A percentile compares a stretch with the other conserved stretches of the same genome.
Evolutionary conservation across 2,329 filamentous ascomycete genomes (phyloP).

Genomic region (Fusarium euwallaceae): DNA sequence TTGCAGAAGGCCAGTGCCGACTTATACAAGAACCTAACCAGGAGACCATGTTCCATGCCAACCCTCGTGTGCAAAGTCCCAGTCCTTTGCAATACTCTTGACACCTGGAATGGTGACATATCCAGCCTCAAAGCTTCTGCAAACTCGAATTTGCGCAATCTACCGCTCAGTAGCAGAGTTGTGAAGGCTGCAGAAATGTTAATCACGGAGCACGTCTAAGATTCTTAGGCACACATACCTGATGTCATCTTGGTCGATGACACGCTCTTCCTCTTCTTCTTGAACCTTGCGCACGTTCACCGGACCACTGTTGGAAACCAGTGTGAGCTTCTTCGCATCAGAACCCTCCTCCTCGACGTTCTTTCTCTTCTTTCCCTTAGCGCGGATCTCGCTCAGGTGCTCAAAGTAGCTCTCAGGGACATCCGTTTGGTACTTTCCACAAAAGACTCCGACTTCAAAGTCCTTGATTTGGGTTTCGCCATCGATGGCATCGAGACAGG

Average conservation of each 20-base stretch:
- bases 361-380: slow-evolving; percentile 67
- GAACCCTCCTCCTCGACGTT: slow-evolving; percentile 21
- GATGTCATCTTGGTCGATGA: slow-evolving; percentile 21
- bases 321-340: slow-evolving; percentile 39
- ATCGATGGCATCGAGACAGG: slow-evolving; percentile 79
- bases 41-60: not conserved
- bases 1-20: not conserved
- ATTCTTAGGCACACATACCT: slow-evolving; percentile 1
- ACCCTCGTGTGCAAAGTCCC: not conserved
- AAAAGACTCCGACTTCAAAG: slow-evolving; percentile 95
- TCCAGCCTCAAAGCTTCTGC: not conserved
- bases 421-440: slow-evolving; percentile 85
- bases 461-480: slow-evolving; percentile 66
- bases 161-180: slow-evolving; percentile 25
- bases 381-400: slow-evolving; percentile 78
- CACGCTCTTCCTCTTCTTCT: not conserved
- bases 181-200: slow-evolving; percentile 19
- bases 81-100: not conserved
- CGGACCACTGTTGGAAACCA: slow-evolving; percentile 14
- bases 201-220: not conserved
- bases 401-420: slow-evolving; percentile 86
- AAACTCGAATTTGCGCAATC: not conserved
- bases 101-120: not conserved
- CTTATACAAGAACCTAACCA: not conserved
- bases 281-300: slow-evolving; percentile 5